Conservation (phyloP, 805 yeast genomes). For the Myxozyma udenii region DNA sequence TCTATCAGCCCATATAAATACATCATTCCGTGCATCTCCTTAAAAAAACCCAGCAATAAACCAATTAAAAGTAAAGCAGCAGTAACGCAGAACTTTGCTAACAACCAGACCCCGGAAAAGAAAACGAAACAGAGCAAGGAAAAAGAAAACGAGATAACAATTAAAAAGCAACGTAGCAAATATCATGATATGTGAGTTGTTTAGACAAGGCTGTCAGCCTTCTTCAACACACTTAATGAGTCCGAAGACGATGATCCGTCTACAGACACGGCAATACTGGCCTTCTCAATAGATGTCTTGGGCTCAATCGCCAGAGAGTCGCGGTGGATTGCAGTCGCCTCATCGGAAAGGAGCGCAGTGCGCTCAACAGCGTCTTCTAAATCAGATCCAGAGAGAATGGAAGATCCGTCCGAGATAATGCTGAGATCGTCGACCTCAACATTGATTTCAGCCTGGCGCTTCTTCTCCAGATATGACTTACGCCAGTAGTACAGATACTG, state of each 20-base stretch:
- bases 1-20: too few species aligned
- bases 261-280: neutral
- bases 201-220: neutral
- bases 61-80: too few species aligned
- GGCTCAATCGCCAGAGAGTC: neutral
- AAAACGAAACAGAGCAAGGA: too few species aligned
- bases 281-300: neutral
- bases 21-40: too few species aligned
- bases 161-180: neutral
- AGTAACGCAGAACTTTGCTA: too few species aligned
- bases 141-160: neutral
- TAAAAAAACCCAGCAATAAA: too few species aligned
- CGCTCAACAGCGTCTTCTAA: neutral
- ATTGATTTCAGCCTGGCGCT: conserved; percentile 7
- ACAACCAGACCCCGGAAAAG: too few species aligned
- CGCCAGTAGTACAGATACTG: conserved; percentile 61
- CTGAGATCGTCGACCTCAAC: conserved; percentile 12
- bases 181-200: neutral
- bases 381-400: conserved; percentile 3
- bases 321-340: neutral
- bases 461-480: conserved; percentile 12
- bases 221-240: neutral
- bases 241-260: neutral
- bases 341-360: neutral
- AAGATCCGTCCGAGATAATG: neutral